Evolutionary conservation across 1,139 yeast species (phyloP).

Genomic region (Cylindricascospora bacillispora): DNA sequence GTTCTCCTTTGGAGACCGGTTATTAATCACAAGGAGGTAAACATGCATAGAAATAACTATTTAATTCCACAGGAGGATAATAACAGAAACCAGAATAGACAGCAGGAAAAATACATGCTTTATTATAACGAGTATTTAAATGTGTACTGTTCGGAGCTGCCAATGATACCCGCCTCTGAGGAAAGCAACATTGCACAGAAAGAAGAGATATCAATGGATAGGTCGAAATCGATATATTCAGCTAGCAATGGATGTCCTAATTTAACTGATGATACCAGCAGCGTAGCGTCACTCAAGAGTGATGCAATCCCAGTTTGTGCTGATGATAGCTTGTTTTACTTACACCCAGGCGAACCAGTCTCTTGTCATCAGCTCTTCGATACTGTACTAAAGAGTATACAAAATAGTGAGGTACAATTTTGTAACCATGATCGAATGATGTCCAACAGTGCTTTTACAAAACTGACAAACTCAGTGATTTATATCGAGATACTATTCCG

Average conservation of each 20-base stretch:
- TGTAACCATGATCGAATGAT: background rate
- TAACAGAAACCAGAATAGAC: too few species aligned
- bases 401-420: background rate
- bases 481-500: background rate
- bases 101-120: too few species aligned
- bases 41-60: too few species aligned
- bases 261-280: too few species aligned
- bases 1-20: too few species aligned
- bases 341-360: slow-evolving; percentile 10
- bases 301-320: slow-evolving; percentile 1
- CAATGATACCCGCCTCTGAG: background rate
- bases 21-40: too few species aligned
- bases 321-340: slow-evolving; percentile 1
- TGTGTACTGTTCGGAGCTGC: background rate
- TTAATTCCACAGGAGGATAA: too few species aligned
- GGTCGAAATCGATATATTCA: too few species aligned
- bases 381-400: background rate
- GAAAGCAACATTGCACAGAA: background rate
- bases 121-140: background rate
- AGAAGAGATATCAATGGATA: background rate
- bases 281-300: background rate
- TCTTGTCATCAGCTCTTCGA: slow-evolving; percentile 10
- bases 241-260: too few species aligned
- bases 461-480: background rate
- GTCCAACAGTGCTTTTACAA: background rate